Conservation (phyloP, 257 asterid genomes). For the Ligustrum vulgare region DNA sequence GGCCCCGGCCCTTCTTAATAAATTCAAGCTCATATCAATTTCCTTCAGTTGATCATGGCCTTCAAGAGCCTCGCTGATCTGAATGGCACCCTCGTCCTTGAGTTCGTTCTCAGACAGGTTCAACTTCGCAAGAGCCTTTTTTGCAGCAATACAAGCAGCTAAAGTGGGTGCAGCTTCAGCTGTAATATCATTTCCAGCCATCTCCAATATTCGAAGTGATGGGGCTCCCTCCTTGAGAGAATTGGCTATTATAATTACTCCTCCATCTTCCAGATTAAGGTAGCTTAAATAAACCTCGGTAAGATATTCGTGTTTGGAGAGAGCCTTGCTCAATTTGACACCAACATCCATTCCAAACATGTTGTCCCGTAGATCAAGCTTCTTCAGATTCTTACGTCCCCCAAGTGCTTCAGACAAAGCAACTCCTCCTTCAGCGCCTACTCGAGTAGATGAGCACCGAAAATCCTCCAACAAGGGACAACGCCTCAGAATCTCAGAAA, state of each 20-base stretch:
- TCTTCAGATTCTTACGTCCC: slow-evolving; percentile 60
- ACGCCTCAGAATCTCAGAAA: slow-evolving; percentile 67
- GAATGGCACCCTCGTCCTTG: slow-evolving; percentile 84
- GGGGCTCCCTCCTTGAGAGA: slow-evolving; percentile 71
- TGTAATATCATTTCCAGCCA: slow-evolving; percentile 94
- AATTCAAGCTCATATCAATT: slow-evolving; percentile 74
- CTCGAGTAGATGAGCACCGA: slow-evolving; percentile 94
- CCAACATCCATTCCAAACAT: slow-evolving; percentile 89
- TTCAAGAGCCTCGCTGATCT: slow-evolving; percentile 57
- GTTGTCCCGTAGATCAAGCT: slow-evolving; percentile 93
- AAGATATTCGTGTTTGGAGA: slow-evolving; percentile 47
- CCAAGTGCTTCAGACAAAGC: slow-evolving; percentile 82
- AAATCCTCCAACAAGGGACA: slow-evolving; percentile 80
- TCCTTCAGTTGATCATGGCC: slow-evolving; percentile 65
- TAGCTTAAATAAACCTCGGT: slow-evolving; percentile 77
- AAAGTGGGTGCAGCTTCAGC: slow-evolving; percentile 64
- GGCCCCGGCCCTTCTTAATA: slow-evolving; percentile 60
- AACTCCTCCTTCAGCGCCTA: slow-evolving; percentile 78
- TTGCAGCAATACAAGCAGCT: slow-evolving; percentile 58
- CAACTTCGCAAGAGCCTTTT: slow-evolving; percentile 63
- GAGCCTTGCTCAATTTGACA: slow-evolving; percentile 66
- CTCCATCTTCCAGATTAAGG: slow-evolving; percentile 85
- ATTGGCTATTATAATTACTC: slow-evolving; percentile 68
- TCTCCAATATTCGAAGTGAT: slow-evolving; percentile 66
- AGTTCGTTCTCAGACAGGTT: slow-evolving; percentile 80